Percentiles rank a stretch among this genome's conserved stretches.
Conservation (phyloP, 768 basidiomycete species). For the Mycena metata region DNA sequence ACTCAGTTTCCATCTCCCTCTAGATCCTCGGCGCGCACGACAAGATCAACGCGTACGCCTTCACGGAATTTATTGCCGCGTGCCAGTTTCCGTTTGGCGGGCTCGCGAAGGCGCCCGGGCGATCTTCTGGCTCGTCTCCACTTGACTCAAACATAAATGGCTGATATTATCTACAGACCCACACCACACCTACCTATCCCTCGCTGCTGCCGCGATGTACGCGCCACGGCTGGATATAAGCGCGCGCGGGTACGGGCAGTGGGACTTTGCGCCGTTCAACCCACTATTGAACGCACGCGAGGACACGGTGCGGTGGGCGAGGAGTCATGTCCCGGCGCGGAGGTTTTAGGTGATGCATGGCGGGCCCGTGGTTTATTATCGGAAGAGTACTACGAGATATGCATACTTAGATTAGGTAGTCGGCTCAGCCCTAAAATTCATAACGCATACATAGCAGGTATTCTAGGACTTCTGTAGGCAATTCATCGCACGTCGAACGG, state of each 20-base stretch:
- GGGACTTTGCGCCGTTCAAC: conserved; percentile 74
- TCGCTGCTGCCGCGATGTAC: conserved; percentile 86
- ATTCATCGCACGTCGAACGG: no score
- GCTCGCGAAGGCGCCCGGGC: conserved; percentile 85
- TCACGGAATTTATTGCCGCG: conserved; percentile 72
- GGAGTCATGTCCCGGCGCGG: conserved; percentile 41
- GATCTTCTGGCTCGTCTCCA: conserved; percentile 65
- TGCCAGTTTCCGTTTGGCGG: conserved; percentile 95
- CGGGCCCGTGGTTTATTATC: no score
- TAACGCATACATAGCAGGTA: no score
- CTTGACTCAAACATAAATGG: background rate
- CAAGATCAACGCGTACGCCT: conserved; percentile 67
- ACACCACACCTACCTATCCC: conserved; percentile 92
- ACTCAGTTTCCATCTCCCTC: background rate
- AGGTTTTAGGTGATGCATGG: conserved; percentile 4
- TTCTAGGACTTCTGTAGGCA: no score
- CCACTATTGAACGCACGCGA: conserved; percentile 78
- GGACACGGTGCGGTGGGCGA: conserved; percentile 78
- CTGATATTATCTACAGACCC: conserved; percentile 69
- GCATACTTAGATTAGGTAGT: no score
- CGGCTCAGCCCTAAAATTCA: no score
- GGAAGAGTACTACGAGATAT: no score
- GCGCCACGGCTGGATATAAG: conserved; percentile 53
- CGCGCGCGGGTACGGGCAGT: conserved; percentile 48
- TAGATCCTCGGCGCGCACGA: conserved; percentile 79